Evolutionary conservation across 495 filamentous ascomycete species (phyloP).

Genomic region (Lasiosphaeria hispida): DNA sequence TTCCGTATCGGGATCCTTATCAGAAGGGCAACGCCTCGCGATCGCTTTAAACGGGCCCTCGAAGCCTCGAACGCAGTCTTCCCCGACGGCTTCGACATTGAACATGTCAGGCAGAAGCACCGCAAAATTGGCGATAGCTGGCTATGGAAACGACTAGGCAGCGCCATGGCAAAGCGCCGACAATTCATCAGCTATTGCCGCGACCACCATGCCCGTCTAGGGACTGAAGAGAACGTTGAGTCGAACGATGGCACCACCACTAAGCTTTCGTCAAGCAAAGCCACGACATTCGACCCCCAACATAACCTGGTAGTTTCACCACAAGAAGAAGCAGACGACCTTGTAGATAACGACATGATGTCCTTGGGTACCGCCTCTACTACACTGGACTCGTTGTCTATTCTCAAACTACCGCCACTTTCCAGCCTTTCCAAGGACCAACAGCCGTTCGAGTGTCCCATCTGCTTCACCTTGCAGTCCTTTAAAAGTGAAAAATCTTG

Average conservation of each 20-base stretch:
- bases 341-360: too few relatives aligned
- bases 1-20: constrained; percentile 6
- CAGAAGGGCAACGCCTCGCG: constrained; percentile 6
- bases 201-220: constrained; percentile 1
- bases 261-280: too few relatives aligned
- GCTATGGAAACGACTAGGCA: constrained; percentile 12
- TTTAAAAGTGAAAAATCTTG: too few relatives aligned
- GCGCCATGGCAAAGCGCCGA: constrained; percentile 16
- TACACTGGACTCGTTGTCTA: too few relatives aligned
- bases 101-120: constrained; percentile 10
- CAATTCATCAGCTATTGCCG: constrained; percentile 13
- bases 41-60: constrained; percentile 10
- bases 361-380: too few relatives aligned
- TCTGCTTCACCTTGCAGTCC: constrained; percentile 30
- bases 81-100: constrained; percentile 17
- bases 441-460: constrained; percentile 32
- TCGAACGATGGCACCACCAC: too few relatives aligned
- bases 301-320: too few relatives aligned
- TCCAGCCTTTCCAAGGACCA: constrained; percentile 3
- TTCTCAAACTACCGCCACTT: background rate
- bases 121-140: constrained; percentile 4
- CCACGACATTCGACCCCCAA: too few relatives aligned
- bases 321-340: too few relatives aligned
- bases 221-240: background rate
- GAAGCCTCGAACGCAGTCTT: background rate